Conservation (phyloP, 345 rosid species). For the Sisymbrium irio region DNA sequence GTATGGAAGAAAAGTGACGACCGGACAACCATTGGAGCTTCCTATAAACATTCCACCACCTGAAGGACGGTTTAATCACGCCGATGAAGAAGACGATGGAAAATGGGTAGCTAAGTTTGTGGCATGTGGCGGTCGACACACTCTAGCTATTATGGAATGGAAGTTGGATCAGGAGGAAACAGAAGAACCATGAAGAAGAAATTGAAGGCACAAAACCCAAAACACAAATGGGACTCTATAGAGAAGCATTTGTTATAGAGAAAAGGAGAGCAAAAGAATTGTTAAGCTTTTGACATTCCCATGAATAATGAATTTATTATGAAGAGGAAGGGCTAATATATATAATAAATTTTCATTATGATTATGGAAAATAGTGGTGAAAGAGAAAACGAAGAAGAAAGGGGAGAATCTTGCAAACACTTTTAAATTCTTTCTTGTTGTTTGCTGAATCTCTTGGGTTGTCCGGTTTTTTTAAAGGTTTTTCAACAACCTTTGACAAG, state of each 20-base stretch:
- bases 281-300: conserved; percentile 24
- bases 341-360: conserved; percentile 5
- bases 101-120: conserved; percentile 73
- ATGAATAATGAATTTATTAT: conserved; percentile 20
- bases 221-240: background rate
- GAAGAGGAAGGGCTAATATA: conserved; percentile 13
- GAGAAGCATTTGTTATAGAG: conserved; percentile 23
- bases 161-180: conserved; percentile 34
- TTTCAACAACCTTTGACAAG: conserved; percentile 38
- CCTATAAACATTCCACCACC: conserved; percentile 66
- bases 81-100: conserved; percentile 52
- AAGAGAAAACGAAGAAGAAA: conserved; percentile 1
- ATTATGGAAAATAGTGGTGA: background rate
- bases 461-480: background rate
- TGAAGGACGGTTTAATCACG: conserved; percentile 27
- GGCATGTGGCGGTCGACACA: conserved; percentile 96
- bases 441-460: conserved; percentile 9
- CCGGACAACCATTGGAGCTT: conserved; percentile 91
- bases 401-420: conserved; percentile 14
- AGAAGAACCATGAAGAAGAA: conserved; percentile 10
- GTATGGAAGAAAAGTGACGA: conserved; percentile 79
- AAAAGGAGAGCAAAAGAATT: conserved; percentile 12
- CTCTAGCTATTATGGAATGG: conserved; percentile 84
- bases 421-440: background rate
- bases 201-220: background rate